Conservation (phyloP, 2,329 filamentous ascomycete species). For the Scolecobasidium constrictum region DNA sequence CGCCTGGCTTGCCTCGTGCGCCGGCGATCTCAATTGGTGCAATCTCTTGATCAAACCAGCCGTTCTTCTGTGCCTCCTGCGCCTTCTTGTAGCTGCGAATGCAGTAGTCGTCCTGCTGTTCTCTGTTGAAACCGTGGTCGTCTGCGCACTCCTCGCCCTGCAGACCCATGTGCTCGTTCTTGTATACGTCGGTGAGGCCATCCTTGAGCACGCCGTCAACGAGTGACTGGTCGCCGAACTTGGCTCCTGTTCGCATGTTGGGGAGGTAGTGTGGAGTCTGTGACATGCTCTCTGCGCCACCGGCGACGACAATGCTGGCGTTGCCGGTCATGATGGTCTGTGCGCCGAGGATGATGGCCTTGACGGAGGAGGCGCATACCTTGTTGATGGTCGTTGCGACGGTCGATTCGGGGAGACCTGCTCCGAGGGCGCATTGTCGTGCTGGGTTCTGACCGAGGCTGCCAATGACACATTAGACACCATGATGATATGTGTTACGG, state of each 20-base stretch:
- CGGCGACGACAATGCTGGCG: slow-evolving; percentile 84
- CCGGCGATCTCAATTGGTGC: slow-evolving; percentile 78
- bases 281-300: slow-evolving; percentile 97
- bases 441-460: slow-evolving; percentile 95
- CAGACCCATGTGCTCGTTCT: slow-evolving; percentile 94
- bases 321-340: slow-evolving; percentile 98
- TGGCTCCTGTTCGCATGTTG: slow-evolving; percentile 73
- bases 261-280: slow-evolving; percentile 95
- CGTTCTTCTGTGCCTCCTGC: slow-evolving; percentile 70
- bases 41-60: slow-evolving; percentile 78
- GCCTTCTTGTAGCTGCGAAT: slow-evolving; percentile 93
- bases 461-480: slow-evolving; percentile 10
- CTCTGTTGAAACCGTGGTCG: slow-evolving; percentile 71
- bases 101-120: slow-evolving; percentile 90
- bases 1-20: slow-evolving; percentile 77
- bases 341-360: slow-evolving; percentile 86
- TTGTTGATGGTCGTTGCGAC: slow-evolving; percentile 96
- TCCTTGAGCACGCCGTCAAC: slow-evolving; percentile 91
- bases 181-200: slow-evolving; percentile 87
- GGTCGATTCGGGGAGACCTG: slow-evolving; percentile 69
- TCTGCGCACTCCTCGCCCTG: slow-evolving; percentile 82
- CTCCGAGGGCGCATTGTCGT: slow-evolving; percentile 82
- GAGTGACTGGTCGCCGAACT: slow-evolving; percentile 84
- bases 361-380: slow-evolving; percentile 91
- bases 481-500: slow-evolving; percentile 10